Base-by-base conservation (phyloP, 768 basidiomycete species). In the Tylopilus intermedius region DNA sequence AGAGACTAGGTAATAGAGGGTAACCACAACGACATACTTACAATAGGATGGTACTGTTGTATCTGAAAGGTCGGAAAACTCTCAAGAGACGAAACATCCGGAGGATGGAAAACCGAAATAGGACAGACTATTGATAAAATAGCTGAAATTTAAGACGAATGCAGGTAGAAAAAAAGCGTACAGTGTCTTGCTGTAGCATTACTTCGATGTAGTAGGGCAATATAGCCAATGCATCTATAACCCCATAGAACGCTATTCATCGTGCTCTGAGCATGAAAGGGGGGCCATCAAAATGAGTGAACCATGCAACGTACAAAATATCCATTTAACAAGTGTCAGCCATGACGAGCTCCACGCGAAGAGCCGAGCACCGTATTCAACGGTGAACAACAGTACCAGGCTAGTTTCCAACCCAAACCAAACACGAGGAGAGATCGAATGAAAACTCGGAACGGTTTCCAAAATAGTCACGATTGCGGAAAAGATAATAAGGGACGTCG, bases 341-440 rank as follows among this genome's bases (percentile, higher is more conserved):
- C 80, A 85, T 0, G 80, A 78, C 53, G 68, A 77, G 62, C 82
- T 92, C 85, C 80, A 89, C n/a, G 89, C 90, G 1, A 88, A 51
- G 62, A 80, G 80, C 33, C 89, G 74, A 11, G 80, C 80, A 26
- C 85, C 66, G 64, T 90, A 94, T 69, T 96, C 93, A 52, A 91
- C 75, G 0, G 93, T 94, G 67, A 94, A 95, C 3, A 94, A 66
- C 45, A 84, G 81, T 24, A 94, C 92, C 9, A 94, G 69, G 47
- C 79, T 83, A 15, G 91, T 92, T 71, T 94, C 93, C 21, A 92
- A 65, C 1, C 93, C 93, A 56, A 95, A 95, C 82, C 93, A 91
- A 7, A 86, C 73, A 35, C 82, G 74, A 13, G 79, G 81, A 3
- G 83, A 79, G 3, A 84, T 81, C 9, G 79, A 77, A 63, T 88